Percentiles rank a stretch among this genome's conserved stretches.
Conservation (phyloP, 805 yeast species). For the Lachancea quebecensis region DNA sequence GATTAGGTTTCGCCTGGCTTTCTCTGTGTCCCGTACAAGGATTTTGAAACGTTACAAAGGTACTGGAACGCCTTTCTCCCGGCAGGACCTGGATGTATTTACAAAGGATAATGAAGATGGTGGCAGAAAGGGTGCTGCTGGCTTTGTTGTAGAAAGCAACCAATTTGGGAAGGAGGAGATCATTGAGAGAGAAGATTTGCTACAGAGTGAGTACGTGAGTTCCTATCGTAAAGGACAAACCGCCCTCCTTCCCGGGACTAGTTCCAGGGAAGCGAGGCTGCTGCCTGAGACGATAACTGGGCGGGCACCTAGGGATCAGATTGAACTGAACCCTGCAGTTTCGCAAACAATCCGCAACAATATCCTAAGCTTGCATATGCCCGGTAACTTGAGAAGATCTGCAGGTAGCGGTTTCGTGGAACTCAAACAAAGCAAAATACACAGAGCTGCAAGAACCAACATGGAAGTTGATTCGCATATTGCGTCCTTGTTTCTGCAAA, state of each 20-base stretch:
- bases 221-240: slow-evolving; percentile 9
- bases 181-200: slow-evolving; percentile 32
- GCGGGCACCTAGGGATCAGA: slow-evolving; percentile 41
- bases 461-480: slow-evolving; percentile 72
- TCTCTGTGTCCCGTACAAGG: background rate
- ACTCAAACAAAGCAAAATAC: slow-evolving; percentile 48
- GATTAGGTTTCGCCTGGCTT: too few relatives aligned
- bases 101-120: background rate
- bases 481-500: slow-evolving; percentile 73
- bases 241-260: slow-evolving; percentile 12
- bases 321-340: slow-evolving; percentile 50
- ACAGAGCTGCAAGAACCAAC: slow-evolving; percentile 38
- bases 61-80: background rate
- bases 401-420: slow-evolving; percentile 51
- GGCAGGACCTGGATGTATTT: slow-evolving; percentile 4
- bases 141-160: slow-evolving; percentile 11
- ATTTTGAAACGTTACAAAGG: slow-evolving; percentile 2
- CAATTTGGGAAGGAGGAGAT: slow-evolving; percentile 18
- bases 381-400: slow-evolving; percentile 55
- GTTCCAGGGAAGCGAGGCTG: slow-evolving; percentile 36
- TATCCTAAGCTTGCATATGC: slow-evolving; percentile 52
- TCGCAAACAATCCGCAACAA: slow-evolving; percentile 56
- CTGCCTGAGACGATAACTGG: slow-evolving; percentile 54
- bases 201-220: slow-evolving; percentile 15
- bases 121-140: slow-evolving; percentile 5